A percentile compares a stretch with the other conserved stretches of the same genome.
These are phyloP conservation scores for Camelina neglecta DNA, from an alignment of 345 rosid genomes.

Conservation along the genomic window DNA sequence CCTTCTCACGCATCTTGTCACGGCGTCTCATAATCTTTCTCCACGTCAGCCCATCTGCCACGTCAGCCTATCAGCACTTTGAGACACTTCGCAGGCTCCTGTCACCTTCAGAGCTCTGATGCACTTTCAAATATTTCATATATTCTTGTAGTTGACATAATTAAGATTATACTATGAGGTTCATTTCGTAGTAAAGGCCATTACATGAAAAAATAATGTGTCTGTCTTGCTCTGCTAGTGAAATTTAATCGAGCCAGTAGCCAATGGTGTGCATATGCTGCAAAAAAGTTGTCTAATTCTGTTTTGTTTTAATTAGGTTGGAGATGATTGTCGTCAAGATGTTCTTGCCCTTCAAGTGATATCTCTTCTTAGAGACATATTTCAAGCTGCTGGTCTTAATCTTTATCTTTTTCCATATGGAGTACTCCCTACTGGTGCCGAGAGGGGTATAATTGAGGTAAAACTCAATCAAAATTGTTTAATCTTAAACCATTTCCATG, in stretches of 20 bases:
- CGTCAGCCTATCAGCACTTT: too few relatives aligned
- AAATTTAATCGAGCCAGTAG: background rate
- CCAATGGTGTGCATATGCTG: constrained; percentile 43
- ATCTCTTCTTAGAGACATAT: constrained; percentile 81
- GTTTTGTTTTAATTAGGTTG: constrained; percentile 60
- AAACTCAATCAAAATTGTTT: background rate
- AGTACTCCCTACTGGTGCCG: constrained; percentile 94
- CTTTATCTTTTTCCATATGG: constrained; percentile 90
- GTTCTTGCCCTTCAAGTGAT: constrained; percentile 95
- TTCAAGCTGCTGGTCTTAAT: constrained; percentile 83
- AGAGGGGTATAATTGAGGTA: constrained; percentile 93
- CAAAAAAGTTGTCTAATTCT: constrained; percentile 17
- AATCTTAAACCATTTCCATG: background rate
- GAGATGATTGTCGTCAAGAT: constrained; percentile 96
- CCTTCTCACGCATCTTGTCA: too few relatives aligned
- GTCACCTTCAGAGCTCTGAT: too few relatives aligned
- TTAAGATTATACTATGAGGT: background rate
- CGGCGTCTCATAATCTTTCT: too few relatives aligned
- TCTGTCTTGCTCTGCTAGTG: background rate
- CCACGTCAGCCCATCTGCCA: too few relatives aligned
- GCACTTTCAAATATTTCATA: too few relatives aligned
- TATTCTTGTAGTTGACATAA: background rate
- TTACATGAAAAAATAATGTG: background rate
- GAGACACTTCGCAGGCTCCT: background rate
- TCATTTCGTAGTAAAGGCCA: background rate